These are phyloP conservation scores for Astrocystis sublimbata DNA, from an alignment of 495 filamentous ascomycete genomes.

Conservation along the genomic window DNA sequence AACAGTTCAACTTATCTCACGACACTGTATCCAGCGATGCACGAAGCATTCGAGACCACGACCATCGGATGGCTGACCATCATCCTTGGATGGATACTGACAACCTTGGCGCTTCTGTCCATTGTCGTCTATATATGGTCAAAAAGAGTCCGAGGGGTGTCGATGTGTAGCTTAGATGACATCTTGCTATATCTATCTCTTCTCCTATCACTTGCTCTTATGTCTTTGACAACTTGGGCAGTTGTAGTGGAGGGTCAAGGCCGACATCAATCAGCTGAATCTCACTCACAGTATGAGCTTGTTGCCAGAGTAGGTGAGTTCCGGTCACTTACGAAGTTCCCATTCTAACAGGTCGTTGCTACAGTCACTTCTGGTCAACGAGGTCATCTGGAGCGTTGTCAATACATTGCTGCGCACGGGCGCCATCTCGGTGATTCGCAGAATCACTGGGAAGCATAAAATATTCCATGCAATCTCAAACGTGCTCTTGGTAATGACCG, in stretches of 20 bases:
- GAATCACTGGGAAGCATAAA: background rate
- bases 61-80: background rate
- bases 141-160: background rate
- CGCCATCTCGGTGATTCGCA: background rate
- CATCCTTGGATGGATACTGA: constrained; percentile 2
- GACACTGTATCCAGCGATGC: background rate
- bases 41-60: background rate
- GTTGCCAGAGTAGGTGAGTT: background rate
- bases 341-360: background rate
- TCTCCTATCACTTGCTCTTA: background rate
- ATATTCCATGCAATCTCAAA: background rate
- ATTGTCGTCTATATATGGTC: background rate
- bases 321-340: background rate
- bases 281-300: constrained; percentile 4
- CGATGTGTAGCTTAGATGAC: background rate
- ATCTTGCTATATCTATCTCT: background rate
- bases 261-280: background rate
- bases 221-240: constrained; percentile 4
- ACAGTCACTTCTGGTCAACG: constrained; percentile 6
- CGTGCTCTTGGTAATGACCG: background rate
- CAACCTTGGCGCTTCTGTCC: background rate
- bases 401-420: background rate
- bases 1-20: background rate
- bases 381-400: constrained; percentile 1
- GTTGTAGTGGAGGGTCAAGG: constrained; percentile 6